phyloP scores from a whole-genome alignment of 2,329 filamentous ascomycete species.

The Apiospora malaysiana region DNA sequence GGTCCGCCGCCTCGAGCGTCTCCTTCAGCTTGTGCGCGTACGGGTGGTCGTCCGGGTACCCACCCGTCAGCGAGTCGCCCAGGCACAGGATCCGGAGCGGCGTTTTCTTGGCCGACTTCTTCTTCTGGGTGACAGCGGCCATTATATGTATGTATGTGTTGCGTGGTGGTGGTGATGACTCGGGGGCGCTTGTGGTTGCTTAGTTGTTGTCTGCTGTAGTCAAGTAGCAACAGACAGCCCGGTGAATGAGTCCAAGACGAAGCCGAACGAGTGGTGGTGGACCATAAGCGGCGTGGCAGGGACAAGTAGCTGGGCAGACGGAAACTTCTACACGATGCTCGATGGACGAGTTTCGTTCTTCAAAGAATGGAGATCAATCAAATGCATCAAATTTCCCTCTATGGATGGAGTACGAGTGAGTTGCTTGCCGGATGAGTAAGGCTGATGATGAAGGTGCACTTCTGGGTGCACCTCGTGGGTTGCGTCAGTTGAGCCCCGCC shows the following conservation, averaged over 20 bases:
- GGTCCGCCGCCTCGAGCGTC: conserved; percentile 53
- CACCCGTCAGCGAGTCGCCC: conserved; percentile 68
- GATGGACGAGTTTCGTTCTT: background rate
- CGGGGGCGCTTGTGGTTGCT: background rate
- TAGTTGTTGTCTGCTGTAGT: background rate
- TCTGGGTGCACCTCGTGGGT: background rate
- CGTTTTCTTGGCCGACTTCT: conserved; percentile 26
- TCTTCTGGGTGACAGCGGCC: background rate
- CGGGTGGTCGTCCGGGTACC: conserved; percentile 56
- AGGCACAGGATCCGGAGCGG: conserved; percentile 65
- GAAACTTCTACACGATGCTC: background rate
- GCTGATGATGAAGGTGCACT: conserved; percentile 7
- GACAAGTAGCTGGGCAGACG: background rate
- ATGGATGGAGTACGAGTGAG: background rate
- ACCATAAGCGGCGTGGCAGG: background rate
- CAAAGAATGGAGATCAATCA: background rate
- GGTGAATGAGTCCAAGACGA: background rate
- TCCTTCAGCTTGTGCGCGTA: conserved; percentile 57
- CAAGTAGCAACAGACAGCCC: background rate
- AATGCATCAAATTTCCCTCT: background rate
- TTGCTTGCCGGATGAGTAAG: background rate
- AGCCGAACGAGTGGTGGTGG: background rate
- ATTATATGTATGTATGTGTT: background rate
- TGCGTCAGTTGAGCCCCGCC: conserved; percentile 10
- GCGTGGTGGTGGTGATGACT: background rate